phyloP scores from a whole-genome alignment of 2,329 filamentous ascomycete species.

The Chrysosporium keratinophilum region DNA sequence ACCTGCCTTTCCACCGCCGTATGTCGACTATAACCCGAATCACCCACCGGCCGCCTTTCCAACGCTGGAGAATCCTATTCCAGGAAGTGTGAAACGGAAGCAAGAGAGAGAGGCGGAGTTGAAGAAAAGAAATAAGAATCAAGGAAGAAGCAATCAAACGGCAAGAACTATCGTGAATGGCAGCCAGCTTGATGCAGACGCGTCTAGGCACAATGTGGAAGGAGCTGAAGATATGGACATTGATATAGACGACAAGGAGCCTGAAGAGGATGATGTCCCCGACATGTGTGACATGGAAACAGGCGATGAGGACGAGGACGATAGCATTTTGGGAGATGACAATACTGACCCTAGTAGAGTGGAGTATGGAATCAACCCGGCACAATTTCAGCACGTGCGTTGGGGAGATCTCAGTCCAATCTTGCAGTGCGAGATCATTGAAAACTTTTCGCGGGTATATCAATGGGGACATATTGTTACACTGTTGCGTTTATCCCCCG shows the following conservation, averaged over 20 bases:
- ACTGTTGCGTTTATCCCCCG: constrained; percentile 21
- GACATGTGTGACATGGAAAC: constrained; percentile 13
- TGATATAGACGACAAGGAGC: not conserved
- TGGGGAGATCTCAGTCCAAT: constrained; percentile 28
- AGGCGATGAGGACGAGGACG: constrained; percentile 11
- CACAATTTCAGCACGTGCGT: constrained; percentile 15
- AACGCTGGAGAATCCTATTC: constrained; percentile 22
- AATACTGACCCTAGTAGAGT: constrained; percentile 1
- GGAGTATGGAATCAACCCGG: constrained; percentile 12
- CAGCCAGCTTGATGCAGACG: not conserved
- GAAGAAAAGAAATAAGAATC: not conserved
- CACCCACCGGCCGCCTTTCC: constrained; percentile 36
- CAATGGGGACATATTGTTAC: constrained; percentile 19
- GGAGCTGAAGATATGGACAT: not conserved
- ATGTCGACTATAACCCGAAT: constrained; percentile 31
- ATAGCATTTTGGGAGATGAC: not conserved
- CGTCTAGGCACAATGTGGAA: not conserved
- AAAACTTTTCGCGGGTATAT: constrained; percentile 23
- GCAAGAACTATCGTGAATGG: not conserved
- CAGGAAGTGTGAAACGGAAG: not conserved
- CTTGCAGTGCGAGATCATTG: constrained; percentile 29
- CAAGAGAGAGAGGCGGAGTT: not conserved
- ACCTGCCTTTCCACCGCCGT: constrained; percentile 14
- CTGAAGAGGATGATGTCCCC: not conserved
- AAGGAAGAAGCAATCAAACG: not conserved